Evolutionary conservation across 2,329 filamentous ascomycete species (phyloP), one percentile per base, ranked within the genome.

Genomic region (Chaetomiaceae sp.): DNA sequence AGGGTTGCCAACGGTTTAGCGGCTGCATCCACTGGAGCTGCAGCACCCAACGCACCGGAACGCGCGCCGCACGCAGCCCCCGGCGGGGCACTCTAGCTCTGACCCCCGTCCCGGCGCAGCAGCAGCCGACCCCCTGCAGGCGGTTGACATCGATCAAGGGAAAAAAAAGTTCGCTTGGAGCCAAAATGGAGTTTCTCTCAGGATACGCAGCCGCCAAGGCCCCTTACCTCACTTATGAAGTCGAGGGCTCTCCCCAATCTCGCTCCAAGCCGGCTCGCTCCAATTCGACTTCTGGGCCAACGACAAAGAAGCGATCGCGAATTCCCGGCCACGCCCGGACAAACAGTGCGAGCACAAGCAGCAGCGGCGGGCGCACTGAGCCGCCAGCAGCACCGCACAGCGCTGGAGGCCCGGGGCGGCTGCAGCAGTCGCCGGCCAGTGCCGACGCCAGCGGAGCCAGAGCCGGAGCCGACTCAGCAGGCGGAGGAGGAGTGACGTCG

Each of bases 301-400:
- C 54, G 8, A 41, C 46, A 21, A 61, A 58, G 48, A 63, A 55
- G 48, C 57, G 59, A 43, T 57, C 61, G 33, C 61, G 62, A 42
- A 59, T 63, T 20, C 53, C 61, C 41, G 64, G 63, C 20, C 66
- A 68, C 56, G 60, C 62, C 25, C 55, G 66, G 33, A 67, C 65
- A 5, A 67, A 66, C 46, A 69, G 65, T 55, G 62, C 63, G 41
- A 67, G 66, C 55, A 64, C 61, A 4, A 59, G 50, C 54, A 60
- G 60, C 58, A 63, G 62, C 55, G 48, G 57, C 51, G 56, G 61
- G 20, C 50, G 49, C 46, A 46, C 27, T 34, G 45, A 53, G 33
- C 41, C 36, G 11, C 38, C 33, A 23, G 21, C 34, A 34, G 48
- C 54, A 40, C 41, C 52, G 38, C 53, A 58, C 44, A 46, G 30